Base-by-base conservation (phyloP, 306 rosid genomes). In the Quercus wislizeni region DNA sequence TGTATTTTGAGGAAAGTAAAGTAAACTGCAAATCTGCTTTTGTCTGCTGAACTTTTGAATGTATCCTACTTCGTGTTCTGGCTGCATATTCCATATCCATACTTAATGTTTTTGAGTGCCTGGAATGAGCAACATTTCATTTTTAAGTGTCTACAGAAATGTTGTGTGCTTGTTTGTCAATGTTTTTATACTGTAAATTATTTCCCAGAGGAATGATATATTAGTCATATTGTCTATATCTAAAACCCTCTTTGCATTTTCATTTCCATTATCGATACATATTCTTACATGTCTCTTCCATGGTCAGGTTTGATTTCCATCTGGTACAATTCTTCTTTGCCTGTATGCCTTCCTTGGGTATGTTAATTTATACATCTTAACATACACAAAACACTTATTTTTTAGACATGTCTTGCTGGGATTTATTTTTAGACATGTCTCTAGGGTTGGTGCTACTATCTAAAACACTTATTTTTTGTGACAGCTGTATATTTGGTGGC, bases 401-500 rank as follows among this genome's bases (percentile, higher is more conserved):
- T 38, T 41, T 41, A 8, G 46, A 41, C 46, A 41, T 8, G 1
- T 41, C 12, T 41, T 41, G 46, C 3, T 8, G 43, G 18, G 35
- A 19, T 69, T 74, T 55, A 23, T 8, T 46, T n/a, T 69, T 76
- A 56, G 57, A 33, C 33, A 52, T 85, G 38, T 73, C 73, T 38
- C 1, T 41, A 2, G 10, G 46, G 46, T 41, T 41, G 46, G 11
- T 41, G 46, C 46, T 57, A 65, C 33, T 25, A 19, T 83, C 78
- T 87, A 70, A 87, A 38, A 31, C 19, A 73, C 69, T 55, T 77
- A 2, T 59, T 80, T 75, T 73, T 56, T 86, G 54, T 58, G 28
- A 69, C 97, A 95, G 99, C 97, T 85, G 97, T 92, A 12, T 95
- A 86, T 89, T 83, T 93, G 90, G 96, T 91, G 77, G 99, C 99